Evolutionary conservation across 805 yeast species (phyloP).

Genomic region (Spathaspora boniae): DNA sequence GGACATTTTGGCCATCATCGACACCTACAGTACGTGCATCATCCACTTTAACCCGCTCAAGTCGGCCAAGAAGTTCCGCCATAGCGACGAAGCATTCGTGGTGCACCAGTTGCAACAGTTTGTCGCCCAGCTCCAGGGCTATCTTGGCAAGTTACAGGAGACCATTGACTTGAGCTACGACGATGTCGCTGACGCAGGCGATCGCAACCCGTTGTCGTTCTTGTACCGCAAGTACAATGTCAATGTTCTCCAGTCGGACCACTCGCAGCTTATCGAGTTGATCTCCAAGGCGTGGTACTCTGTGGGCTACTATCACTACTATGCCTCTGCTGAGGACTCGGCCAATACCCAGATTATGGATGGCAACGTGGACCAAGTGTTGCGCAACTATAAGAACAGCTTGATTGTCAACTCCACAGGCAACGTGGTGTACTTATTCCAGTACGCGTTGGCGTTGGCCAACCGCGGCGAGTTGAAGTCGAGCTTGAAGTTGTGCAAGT

Average conservation of each 20-base stretch:
- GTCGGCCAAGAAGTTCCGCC: constrained; percentile 26
- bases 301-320: constrained; percentile 30
- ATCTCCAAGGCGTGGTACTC: constrained; percentile 37
- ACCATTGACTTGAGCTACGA: constrained; percentile 28
- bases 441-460: constrained; percentile 49
- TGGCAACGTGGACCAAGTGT: constrained; percentile 13
- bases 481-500: constrained; percentile 46
- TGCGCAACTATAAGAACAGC: constrained; percentile 29
- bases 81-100: constrained; percentile 19
- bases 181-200: constrained; percentile 14
- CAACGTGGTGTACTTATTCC: constrained; percentile 24
- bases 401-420: constrained; percentile 37
- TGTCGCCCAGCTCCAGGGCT: constrained; percentile 17
- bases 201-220: constrained; percentile 26
- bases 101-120: constrained; percentile 14
- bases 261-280: constrained; percentile 22
- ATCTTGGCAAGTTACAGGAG: constrained; percentile 21
- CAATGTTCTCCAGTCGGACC: constrained; percentile 25
- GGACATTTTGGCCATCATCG: constrained; percentile 32
- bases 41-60: constrained; percentile 34
- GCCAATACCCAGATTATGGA: constrained; percentile 18
- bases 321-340: constrained; percentile 23
- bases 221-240: constrained; percentile 33
- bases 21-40: constrained; percentile 31
- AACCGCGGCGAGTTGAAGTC: constrained; percentile 39